These are phyloP conservation scores for Xylaria castorea DNA, from an alignment of 495 filamentous ascomycete genomes.

Conservation along the genomic window DNA sequence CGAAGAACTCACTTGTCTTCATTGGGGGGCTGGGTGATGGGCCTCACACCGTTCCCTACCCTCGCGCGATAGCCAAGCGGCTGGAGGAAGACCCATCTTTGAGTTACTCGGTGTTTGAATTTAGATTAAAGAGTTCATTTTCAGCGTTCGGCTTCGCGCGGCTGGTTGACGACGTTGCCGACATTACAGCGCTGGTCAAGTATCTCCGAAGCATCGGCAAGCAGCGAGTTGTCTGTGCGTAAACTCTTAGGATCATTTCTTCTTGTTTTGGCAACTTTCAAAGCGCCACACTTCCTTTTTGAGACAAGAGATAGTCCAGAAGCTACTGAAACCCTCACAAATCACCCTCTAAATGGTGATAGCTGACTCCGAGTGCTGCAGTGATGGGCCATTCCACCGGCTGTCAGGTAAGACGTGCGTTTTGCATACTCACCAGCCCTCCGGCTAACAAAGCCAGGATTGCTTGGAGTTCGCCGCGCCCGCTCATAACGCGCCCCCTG, in stretches of 20 bases:
- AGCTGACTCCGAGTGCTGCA: too few species aligned
- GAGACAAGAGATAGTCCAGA: too few species aligned
- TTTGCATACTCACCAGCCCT: background rate
- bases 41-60: conserved; percentile 69
- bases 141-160: conserved; percentile 74
- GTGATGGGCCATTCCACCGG: conserved; percentile 87
- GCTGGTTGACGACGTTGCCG: conserved; percentile 72
- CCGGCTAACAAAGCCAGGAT: conserved; percentile 53
- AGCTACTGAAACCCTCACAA: too few species aligned
- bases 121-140: conserved; percentile 61
- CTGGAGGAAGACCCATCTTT: conserved; percentile 57
- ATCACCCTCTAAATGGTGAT: too few species aligned
- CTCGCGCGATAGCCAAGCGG: conserved; percentile 68
- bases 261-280: too few species aligned
- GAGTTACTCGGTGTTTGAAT: conserved; percentile 52
- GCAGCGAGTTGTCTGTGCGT: conserved; percentile 64
- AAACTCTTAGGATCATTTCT: too few species aligned
- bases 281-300: too few species aligned
- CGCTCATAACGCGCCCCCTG: conserved; percentile 46
- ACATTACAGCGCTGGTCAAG: conserved; percentile 73
- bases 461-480: conserved; percentile 71
- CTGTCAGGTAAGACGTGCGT: conserved; percentile 60
- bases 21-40: conserved; percentile 86
- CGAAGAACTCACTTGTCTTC: conserved; percentile 76
- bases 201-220: conserved; percentile 63